Base-by-base conservation (phyloP, 2,329 filamentous ascomycete species). In the Pyrenochaeta sp. region DNA sequence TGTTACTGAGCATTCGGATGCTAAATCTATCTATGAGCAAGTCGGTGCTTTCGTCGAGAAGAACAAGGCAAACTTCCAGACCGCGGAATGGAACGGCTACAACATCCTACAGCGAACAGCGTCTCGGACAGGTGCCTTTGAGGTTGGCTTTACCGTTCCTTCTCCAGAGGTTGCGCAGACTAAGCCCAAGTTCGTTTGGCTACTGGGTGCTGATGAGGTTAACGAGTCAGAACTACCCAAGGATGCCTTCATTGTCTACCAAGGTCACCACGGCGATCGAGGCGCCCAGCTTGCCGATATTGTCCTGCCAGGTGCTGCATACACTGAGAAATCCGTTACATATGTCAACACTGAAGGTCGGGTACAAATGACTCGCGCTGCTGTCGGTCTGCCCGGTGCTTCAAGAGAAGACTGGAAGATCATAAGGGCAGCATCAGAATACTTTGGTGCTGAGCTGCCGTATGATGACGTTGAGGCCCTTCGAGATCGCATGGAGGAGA, bases 331-430 rank as follows among this genome's bases (percentile, higher is more conserved):
- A 81, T 85, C 88, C 17, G 92, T 86, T 48, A 99, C 94, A 30
- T 99, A 96, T 68, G 84, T 99, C 76, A 99, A 97, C 83, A 97
- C 94, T 0, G 94, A 99, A 75, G 94, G 94, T 43, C 89, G 94
- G 62, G 90, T 94, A 15, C 94, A 99, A 77, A 88, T 96, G 79
- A 94, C 89, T 40, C 89, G 94, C 56, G 87, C 90, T 34, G 94
- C 94, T 20, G 95, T 91, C 24, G 89, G 88, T 31, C 81, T 96
- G 55, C 90, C 91, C 17, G 94, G 94, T 48, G 94, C 91, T 39
- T 85, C 93, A 43, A 85, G 94, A 67, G 93, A 94, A 53, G 94
- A 99, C 77, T 99, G 94, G 94, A 99, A 97, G 84, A 97, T 99
- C 66, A 86, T 99, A 61, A 90, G 94, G 55, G 94, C 94, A 13